These are phyloP conservation scores for Penicillium taxi DNA, from an alignment of 495 filamentous ascomycete genomes.

Conservation along the genomic window DNA sequence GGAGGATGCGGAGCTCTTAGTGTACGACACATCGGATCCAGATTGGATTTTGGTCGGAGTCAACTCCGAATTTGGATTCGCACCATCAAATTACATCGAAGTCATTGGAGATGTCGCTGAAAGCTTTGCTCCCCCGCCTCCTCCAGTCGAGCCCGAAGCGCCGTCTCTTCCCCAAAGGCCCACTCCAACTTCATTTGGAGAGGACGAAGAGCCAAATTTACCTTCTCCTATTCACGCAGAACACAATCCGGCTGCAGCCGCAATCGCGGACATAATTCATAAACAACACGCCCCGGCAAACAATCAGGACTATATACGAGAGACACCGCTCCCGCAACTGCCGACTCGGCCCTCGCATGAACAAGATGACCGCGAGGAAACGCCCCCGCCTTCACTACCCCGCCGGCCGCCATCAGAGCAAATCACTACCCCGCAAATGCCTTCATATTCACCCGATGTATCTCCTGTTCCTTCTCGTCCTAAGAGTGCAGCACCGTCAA, in stretches of 20 bases:
- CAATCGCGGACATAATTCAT: slow-evolving; percentile 64
- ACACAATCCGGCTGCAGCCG: slow-evolving; percentile 62
- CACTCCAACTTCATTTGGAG: slow-evolving; percentile 16
- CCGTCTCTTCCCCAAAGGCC: slow-evolving; percentile 37
- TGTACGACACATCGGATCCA: slow-evolving; percentile 86
- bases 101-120: slow-evolving; percentile 33
- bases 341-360: slow-evolving; percentile 37
- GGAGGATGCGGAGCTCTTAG: slow-evolving; percentile 74
- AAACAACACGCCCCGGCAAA: slow-evolving; percentile 34
- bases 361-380: slow-evolving; percentile 50
- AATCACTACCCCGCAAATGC: slow-evolving; percentile 43
- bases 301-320: slow-evolving; percentile 24
- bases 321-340: slow-evolving; percentile 33
- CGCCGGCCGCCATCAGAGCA: slow-evolving; percentile 57
- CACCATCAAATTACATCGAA: slow-evolving; percentile 95
- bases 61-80: slow-evolving; percentile 86
- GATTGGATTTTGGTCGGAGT: slow-evolving; percentile 93
- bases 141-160: slow-evolving; percentile 22
- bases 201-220: slow-evolving; percentile 16
- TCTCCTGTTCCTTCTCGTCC: slow-evolving; percentile 21
- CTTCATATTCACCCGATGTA: slow-evolving; percentile 41
- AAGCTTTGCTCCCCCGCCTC: slow-evolving; percentile 15
- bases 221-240: slow-evolving; percentile 29
- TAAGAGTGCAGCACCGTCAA: slow-evolving; percentile 14
- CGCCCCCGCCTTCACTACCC: slow-evolving; percentile 58